These are phyloP conservation scores for Stephanodiscus triporus DNA, from an alignment of 108 stramenopile genomes.

Conservation along the genomic window DNA sequence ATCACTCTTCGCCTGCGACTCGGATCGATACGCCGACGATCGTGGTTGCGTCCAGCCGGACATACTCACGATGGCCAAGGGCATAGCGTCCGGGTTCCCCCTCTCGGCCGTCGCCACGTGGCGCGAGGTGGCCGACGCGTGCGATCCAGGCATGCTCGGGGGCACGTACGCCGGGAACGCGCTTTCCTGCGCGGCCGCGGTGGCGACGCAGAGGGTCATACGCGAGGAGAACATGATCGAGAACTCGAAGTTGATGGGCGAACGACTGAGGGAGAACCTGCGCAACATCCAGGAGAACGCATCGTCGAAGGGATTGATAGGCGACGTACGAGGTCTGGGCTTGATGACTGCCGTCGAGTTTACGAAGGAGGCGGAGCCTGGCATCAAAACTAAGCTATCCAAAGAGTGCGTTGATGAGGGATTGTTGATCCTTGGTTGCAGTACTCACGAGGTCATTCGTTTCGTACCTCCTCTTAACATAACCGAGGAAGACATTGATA, in stretches of 20 bases:
- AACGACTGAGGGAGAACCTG: conserved; percentile 46
- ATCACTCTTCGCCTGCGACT: conserved; percentile 89
- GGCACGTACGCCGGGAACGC: conserved; percentile 78
- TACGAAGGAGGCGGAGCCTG: conserved; percentile 39
- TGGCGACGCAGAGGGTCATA: conserved; percentile 63
- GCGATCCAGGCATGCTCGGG: conserved; percentile 67
- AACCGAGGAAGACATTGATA: conserved; percentile 70
- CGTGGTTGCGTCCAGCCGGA: conserved; percentile 55
- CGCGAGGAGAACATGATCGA: conserved; percentile 59
- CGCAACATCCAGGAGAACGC: conserved; percentile 25
- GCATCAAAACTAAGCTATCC: conserved; percentile 9
- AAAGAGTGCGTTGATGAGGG: conserved; percentile 61
- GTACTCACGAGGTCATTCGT: conserved; percentile 79
- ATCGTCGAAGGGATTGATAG: conserved; percentile 42
- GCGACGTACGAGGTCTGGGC: conserved; percentile 69
- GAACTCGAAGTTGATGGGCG: conserved; percentile 50
- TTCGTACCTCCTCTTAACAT: conserved; percentile 93
- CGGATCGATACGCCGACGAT: conserved; percentile 23
- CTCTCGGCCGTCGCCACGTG: conserved; percentile 67
- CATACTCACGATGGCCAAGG: conserved; percentile 77
- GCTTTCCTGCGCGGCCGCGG: conserved; percentile 68
- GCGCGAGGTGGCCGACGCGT: conserved; percentile 52
- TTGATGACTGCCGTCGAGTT: conserved; percentile 78
- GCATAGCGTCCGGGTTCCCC: conserved; percentile 72
- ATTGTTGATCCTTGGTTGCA: conserved; percentile 91